Evolutionary conservation across 1,284 basidiomycete species (phyloP), one percentile per base, ranked within the genome.

Genomic region (Kalmanozyma brasiliensis): DNA sequence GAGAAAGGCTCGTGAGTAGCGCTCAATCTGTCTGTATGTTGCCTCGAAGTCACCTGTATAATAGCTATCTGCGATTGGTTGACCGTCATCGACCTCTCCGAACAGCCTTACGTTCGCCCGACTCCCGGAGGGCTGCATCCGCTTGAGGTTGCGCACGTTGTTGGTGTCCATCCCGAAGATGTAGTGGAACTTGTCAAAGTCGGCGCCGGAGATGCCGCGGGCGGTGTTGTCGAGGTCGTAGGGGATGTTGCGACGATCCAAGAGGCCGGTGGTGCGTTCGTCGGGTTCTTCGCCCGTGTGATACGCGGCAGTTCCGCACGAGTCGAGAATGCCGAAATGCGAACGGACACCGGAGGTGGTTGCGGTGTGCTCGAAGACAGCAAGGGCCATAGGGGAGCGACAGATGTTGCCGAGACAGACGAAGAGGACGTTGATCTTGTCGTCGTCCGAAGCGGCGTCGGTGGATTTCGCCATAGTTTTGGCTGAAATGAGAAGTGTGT

Each of bases 101-200:
- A 78, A 80, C 9, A 80, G 38, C 13, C 69, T 42, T 4, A 78
- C 62, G 32, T 57, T 13, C 2, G 81, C 80, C 22, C 64, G 77
- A 8, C 58, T 57, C 1, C 67, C 49, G 52, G 66, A 69, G 2
- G 81, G 83, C 40, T 81, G 71, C 35, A 82, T 79, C 9, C 68
- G 52, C 17, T 76, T 58, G 8, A 85, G 73, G 26, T 82, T 83
- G 26, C 81, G 73, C 0, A 85, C 76, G 62, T 85, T 85, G 77
- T 76, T 63, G 14, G 57, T 53, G 63, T 79, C 84, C 84, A 85
- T 85, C 3, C 85, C 85, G 26, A 85, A 77, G 48, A 85, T 85
- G 67, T 84, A 84, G 75, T 85, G 80, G 60, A 85, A 85, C 9
- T 66, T 60, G 44, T 49, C 35, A 46, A 81, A 85, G 74, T 85